These are phyloP conservation scores for Neurospora intermedia DNA, from an alignment of 495 filamentous ascomycete genomes.

Conservation along the genomic window DNA sequence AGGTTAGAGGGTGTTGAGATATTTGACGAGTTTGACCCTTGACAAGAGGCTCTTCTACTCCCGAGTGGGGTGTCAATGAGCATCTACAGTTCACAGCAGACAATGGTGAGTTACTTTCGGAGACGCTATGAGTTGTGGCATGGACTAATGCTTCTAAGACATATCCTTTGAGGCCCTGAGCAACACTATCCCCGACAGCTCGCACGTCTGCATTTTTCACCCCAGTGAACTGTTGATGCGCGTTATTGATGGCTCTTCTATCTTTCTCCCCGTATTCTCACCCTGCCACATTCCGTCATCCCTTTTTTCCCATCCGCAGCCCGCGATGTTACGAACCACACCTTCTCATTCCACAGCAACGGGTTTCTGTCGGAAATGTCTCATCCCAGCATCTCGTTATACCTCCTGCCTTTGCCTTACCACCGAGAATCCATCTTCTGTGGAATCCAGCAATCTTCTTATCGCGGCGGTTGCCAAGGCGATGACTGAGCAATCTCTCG, in stretches of 20 bases:
- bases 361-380: background rate
- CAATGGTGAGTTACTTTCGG: background rate
- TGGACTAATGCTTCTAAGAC: background rate
- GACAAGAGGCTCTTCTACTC: background rate
- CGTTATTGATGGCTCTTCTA: background rate
- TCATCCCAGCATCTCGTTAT: background rate
- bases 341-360: background rate
- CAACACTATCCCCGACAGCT: background rate
- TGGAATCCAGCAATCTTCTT: background rate
- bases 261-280: background rate
- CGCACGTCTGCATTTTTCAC: background rate
- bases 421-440: background rate
- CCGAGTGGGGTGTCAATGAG: background rate
- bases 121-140: background rate
- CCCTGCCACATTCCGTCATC: background rate
- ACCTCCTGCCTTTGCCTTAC: background rate
- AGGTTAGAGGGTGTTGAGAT: background rate
- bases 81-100: constrained; percentile 2
- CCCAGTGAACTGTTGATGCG: background rate
- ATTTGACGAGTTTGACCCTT: background rate
- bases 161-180: constrained; percentile 1
- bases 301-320: background rate
- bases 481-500: background rate
- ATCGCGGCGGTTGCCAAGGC: background rate
- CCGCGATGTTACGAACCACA: background rate